Evolutionary conservation across 257 asterid species (phyloP), one percentile per base, ranked within the genome.

Genomic region (Lavandula angustifolia): DNA sequence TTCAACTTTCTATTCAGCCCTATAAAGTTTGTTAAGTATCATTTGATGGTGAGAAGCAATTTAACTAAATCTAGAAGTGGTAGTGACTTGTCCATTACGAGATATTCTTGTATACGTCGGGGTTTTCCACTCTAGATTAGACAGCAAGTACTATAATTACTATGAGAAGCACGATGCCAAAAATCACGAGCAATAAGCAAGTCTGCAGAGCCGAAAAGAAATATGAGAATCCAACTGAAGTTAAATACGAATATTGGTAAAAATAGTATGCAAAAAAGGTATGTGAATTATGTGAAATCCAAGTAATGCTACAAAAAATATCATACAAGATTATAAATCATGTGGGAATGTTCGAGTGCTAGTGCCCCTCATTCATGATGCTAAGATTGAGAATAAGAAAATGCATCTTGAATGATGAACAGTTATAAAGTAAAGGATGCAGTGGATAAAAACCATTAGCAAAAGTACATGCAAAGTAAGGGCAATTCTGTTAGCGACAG

Each of bases 111-210:
- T 31, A 70, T 62, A 44, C 56, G 16, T 29, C 51, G 2, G 51
- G 67, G 37, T 48, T 51, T 62, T 64, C 68, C 4, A 5, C 60
- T 33, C 48, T 35, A 5, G 43, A 66, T 82, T 79, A 91, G 70
- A 88, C 88, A 18, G 80, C 95, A 47, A 88, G 91, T 60, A 92
- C 82, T 51, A 92, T 77, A 66, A 92, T 74, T 76, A 92, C 84
- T 61, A 91, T 91, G 72, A 86, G 87, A 72, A 92, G 85, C 72
- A 88, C 83, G 16, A 88, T 82, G 57, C 91, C 95, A 9, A 92
- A 92, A 47, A 92, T 88, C 72, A 89, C 95, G 57, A 92, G 86
- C 58, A 92, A 87, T 54, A 92, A 80, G 84, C 98, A 92, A 16
- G 95, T 69, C 96, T 92, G 95, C 81, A 82, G 35, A 37, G 41